Evolutionary conservation across 1,284 basidiomycete species (phyloP), one percentile per base, ranked within the genome.

Genomic region (Neolentinus lepideus): DNA sequence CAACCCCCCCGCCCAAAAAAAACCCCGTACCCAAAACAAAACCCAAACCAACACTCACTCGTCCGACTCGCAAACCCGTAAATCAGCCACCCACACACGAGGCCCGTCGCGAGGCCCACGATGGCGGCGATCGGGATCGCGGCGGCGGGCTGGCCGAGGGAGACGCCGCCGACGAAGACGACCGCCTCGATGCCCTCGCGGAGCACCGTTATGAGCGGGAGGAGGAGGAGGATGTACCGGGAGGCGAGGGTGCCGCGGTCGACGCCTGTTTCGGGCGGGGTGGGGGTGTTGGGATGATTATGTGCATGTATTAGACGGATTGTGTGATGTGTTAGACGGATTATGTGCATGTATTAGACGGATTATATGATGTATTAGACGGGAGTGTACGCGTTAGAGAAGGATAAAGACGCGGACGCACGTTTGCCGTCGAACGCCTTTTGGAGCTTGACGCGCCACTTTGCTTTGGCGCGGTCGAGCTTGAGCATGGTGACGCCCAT

Each of bases 151-250:
- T 91, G 80, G 36, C 86, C 86, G 47, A 97, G 84, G 1, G 93
- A 85, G 45, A 96, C 94, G 57, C 94, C 94, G 19, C 94, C 91
- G 53, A 97, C 92, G 66, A 97, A 97, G 59, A 98, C 78, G 57
- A 97, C 88, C 1, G 91, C 93, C 70, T 98, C 94, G 61, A 97
- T 78, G 75, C 94, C 94, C 75, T 98, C 94, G 62, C 94, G 86
- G 38, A 95, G 75, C 36, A 98, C 90, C 2, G 94, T 96, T 66
- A 97, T 83, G 61, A 94, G 72, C 0, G 94, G 94, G 6, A 98
- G 77, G 54, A 94, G 65, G 75, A 98, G 93, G 38, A 98, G 78
- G 0, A 86, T 82, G 85, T 90, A 97, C 75, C 85, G 89, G 14
- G 89, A 84, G 2, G 83, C 76, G 58, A 64, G 75, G 8, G 77